Evolutionary conservation across 331 rosid species (phyloP), one percentile per base, ranked within the genome.

Genomic region (Malus hybrid): DNA sequence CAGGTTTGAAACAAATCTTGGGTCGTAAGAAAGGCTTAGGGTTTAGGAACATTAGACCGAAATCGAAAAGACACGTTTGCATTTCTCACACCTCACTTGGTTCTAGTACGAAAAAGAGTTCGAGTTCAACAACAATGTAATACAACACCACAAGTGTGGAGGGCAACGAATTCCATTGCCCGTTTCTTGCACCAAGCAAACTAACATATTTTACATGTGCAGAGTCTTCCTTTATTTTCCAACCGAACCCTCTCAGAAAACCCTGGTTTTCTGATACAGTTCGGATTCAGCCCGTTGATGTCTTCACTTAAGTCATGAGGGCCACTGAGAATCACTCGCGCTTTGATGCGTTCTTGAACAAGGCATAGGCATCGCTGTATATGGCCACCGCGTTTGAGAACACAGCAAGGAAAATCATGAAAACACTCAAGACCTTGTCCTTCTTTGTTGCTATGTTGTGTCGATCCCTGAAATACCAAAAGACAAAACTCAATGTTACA

Each of bases 361-460:
- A 75, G 64, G 92, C 84, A 79, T 77, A 84, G 77, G 96, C 91
- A 81, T 94, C 93, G 52, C 99, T 90, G 64, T 86, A 94, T 80
- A 94, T 91, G 74, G 99, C 99, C 83, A 94, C 83, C 57, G 70
- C 66, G 69, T 86, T 94, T 14, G 97, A 90, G 72, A 90, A 84
- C 57, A 90, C 93, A 44, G 99, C 96, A 5, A 94, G 84, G 24
- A 81, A 85, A 73, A 94, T 85, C 99, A 94, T 94, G 65, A 90
- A 27, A 65, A 86, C 7, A 1, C 95, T 81, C 52, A 92, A 68
- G 75, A 87, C 85, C 83, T 83, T 94, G 84, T 94, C 96, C 78
- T 76, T 84, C 83, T 79, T 86, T 3, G 96, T 94, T 36, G 97
- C 99, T 16, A 94, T 88, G 82, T 83, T 69, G 88, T 85, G 83